Evolutionary conservation across 2,329 filamentous ascomycete genomes (phyloP).

Genomic region (Fusarium sp.): DNA sequence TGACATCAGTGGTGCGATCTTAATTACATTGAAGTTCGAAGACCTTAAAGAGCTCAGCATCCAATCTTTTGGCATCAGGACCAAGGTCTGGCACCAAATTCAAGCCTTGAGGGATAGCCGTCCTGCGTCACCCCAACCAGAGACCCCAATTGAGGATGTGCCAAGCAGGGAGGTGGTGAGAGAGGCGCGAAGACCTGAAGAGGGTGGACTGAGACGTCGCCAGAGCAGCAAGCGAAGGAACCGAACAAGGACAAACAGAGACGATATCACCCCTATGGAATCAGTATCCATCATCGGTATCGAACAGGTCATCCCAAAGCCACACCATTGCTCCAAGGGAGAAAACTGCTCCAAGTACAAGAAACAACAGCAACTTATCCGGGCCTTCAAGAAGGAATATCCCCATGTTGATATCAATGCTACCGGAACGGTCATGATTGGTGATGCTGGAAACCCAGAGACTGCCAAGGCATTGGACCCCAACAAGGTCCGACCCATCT

Average conservation of each 20-base stretch:
- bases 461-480: slow-evolving; percentile 70
- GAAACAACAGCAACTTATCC: slow-evolving; percentile 82
- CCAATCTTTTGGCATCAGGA: slow-evolving; percentile 82
- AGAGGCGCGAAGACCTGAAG: slow-evolving; percentile 58
- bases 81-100: slow-evolving; percentile 84
- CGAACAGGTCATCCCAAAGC: slow-evolving; percentile 87
- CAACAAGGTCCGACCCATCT: slow-evolving; percentile 73
- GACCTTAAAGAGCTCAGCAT: slow-evolving; percentile 86
- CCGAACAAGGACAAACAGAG: slow-evolving; percentile 57
- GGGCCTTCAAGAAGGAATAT: slow-evolving; percentile 79
- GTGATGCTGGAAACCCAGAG: slow-evolving; percentile 81
- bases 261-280: slow-evolving; percentile 82
- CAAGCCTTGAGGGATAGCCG: slow-evolving; percentile 72
- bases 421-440: slow-evolving; percentile 79
- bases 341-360: slow-evolving; percentile 86
- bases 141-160: slow-evolving; percentile 72
- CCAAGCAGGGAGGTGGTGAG: slow-evolving; percentile 63
- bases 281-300: slow-evolving; percentile 93
- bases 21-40: slow-evolving; percentile 92
- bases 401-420: slow-evolving; percentile 68
- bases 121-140: slow-evolving; percentile 63
- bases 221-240: slow-evolving; percentile 57
- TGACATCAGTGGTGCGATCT: slow-evolving; percentile 88
- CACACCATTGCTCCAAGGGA: slow-evolving; percentile 86
- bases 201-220: slow-evolving; percentile 50